Evolutionary conservation across 2,329 filamentous ascomycete species (phyloP), one percentile per base, ranked within the genome.

Genomic region (Penicillium sp.): DNA sequence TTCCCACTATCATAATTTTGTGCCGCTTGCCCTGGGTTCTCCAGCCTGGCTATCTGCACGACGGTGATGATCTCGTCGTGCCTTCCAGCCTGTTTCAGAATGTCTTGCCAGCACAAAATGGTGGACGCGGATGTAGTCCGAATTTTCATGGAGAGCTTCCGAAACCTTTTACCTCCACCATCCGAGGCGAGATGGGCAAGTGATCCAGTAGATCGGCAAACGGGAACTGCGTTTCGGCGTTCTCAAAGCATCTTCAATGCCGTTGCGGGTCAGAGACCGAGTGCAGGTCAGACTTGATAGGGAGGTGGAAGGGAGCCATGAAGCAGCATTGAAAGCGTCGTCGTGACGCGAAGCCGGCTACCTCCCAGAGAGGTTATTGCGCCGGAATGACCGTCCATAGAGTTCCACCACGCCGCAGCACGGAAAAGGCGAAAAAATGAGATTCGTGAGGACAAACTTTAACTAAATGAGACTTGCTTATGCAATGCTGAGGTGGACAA

Each of bases 331-430:
- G 52, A 37, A 56, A 50, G 55, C 14, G 24, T 56, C 55, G 22
- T 31, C 36, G 27, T 41, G 53, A 35, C 36, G 22, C n/a, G 18
- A 50, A 19, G 33, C 19, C 37, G 52, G 44, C 56, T 50, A 46
- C 22, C 57, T 41, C 61, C 57, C 40, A 60, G 55, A 62, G 47
- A 35, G 57, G 58, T 19, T 57, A 64, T 60, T 64, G 55, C 60
- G 60, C 62, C 62, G 62, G 55, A 62, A 60, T 60, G 56, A 59
- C 56, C 51, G 53, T 60, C 39, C 44, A 53, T 35, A 24, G 18
- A 33, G 49, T 33, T 31, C 33, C 57, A 51, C 57, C 33, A 16
- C n/a, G 14, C 37, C 24, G 9, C 24, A 31, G 50, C 13, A 13
- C 24, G 22, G 22, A 27, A 31, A 19, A 31, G 13, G 13, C 36